Percentiles rank a stretch among this genome's conserved stretches.
Evolutionary conservation across 108 stramenopile genomes (phyloP).

Genomic region (Cyclotella sp.): DNA sequence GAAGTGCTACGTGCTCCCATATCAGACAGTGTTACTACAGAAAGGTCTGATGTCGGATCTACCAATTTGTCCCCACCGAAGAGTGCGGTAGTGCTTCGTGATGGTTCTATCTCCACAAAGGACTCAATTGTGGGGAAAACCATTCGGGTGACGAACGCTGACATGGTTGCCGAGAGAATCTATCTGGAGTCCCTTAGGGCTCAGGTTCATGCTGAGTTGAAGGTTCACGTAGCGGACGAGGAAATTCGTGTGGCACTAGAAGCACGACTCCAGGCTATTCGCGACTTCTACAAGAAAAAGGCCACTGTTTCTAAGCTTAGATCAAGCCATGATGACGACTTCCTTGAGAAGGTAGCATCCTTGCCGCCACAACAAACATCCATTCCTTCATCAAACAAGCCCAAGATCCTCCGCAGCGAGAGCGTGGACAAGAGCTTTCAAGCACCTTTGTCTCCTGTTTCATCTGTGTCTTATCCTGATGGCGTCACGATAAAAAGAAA

Average conservation of each 20-base stretch:
- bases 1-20: neutral
- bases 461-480: conserved; percentile 3
- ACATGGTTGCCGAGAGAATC: conserved; percentile 41
- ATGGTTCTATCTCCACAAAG: conserved; percentile 50
- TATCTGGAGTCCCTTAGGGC: conserved; percentile 47
- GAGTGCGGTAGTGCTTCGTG: conserved; percentile 26
- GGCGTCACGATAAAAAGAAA: neutral
- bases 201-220: conserved; percentile 46
- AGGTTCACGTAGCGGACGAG: conserved; percentile 50
- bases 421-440: neutral
- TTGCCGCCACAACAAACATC: neutral
- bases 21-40: neutral
- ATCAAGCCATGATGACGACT: conserved; percentile 5
- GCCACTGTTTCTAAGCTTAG: conserved; percentile 24
- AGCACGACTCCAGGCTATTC: conserved; percentile 34
- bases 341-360: conserved; percentile 9
- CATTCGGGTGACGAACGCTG: conserved; percentile 32
- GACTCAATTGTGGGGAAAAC: conserved; percentile 42
- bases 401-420: neutral
- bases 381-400: conserved; percentile 3
- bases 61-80: conserved; percentile 21
- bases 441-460: neutral
- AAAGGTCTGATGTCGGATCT: neutral
- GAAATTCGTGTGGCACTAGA: conserved; percentile 41
- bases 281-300: conserved; percentile 42